Conservation (phyloP, 2,329 filamentous ascomycete genomes). For the Triangularia setosa region DNA sequence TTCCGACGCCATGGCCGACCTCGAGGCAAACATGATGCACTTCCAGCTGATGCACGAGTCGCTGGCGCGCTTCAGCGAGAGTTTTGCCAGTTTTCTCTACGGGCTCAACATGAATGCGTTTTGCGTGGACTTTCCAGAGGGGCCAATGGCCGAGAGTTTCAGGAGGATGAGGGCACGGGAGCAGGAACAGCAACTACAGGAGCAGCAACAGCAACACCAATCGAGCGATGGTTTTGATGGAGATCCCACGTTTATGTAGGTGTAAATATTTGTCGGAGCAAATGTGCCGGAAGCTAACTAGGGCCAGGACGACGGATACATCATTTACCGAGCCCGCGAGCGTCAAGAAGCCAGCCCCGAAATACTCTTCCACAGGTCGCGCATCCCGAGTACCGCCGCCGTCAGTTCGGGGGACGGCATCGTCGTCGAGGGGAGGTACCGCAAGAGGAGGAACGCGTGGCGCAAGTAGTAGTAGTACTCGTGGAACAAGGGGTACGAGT, state of each 20-base stretch:
- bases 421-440: constrained; percentile 33
- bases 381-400: constrained; percentile 47
- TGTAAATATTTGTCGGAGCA: constrained; percentile 8
- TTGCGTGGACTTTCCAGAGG: constrained; percentile 96
- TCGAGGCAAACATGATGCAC: constrained; percentile 97
- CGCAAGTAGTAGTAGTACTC: constrained; percentile 38
- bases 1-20: constrained; percentile 87
- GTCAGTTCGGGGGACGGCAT: constrained; percentile 25
- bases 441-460: constrained; percentile 35
- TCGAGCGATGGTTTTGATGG: constrained; percentile 41
- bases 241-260: constrained; percentile 83
- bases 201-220: constrained; percentile 16
- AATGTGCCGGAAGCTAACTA: constrained; percentile 16
- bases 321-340: constrained; percentile 77
- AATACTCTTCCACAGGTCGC: constrained; percentile 40
- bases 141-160: constrained; percentile 81
- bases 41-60: constrained; percentile 97
- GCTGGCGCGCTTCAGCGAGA: constrained; percentile 87
- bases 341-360: constrained; percentile 48
- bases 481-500: constrained; percentile 30
- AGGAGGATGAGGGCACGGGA: constrained; percentile 59
- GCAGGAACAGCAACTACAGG: constrained; percentile 32
- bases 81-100: constrained; percentile 91
- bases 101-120: constrained; percentile 99
- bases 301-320: constrained; percentile 75